A percentile compares a stretch with the other conserved stretches of the same genome.
These are phyloP conservation scores for Geotrichum aggregatum DNA, from an alignment of 1,139 yeast species.

Conservation along the genomic window DNA sequence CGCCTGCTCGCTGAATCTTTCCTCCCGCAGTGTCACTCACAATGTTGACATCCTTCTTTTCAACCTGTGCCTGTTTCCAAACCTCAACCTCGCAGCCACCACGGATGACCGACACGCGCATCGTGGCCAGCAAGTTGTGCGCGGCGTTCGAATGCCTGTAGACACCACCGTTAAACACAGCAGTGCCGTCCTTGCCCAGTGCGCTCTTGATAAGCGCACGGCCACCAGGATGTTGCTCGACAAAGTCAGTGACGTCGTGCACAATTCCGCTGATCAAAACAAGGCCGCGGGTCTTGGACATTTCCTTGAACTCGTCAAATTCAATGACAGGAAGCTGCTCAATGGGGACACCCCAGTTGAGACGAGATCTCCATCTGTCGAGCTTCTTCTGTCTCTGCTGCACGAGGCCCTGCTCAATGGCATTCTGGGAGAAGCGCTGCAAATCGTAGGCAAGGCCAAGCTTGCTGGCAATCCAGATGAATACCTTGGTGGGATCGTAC, in stretches of 20 bases:
- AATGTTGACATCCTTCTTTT: conserved; percentile 44
- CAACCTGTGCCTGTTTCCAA: conserved; percentile 47
- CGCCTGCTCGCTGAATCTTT: conserved; percentile 55
- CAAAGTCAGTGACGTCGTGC: conserved; percentile 80
- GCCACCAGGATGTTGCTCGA: conserved; percentile 98
- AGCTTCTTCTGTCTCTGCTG: conserved; percentile 97
- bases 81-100: conserved; percentile 81
- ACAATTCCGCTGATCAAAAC: conserved; percentile 91
- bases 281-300: conserved; percentile 57
- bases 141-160: conserved; percentile 97
- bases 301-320: conserved; percentile 70
- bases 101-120: conserved; percentile 92
- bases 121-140: conserved; percentile 86
- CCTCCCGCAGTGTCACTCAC: conserved; percentile 51
- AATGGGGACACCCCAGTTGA: conserved; percentile 91
- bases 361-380: conserved; percentile 68
- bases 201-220: conserved; percentile 80
- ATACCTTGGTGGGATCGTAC: conserved; percentile 90
- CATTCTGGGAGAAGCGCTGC: conserved; percentile 90
- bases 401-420: conserved; percentile 90
- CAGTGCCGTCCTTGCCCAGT: conserved; percentile 92
- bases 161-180: conserved; percentile 96
- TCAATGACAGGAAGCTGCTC: conserved; percentile 88
- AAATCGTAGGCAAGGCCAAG: conserved; percentile 85
- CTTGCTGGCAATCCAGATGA: conserved; percentile 66